Evolutionary conservation across 345 rosid genomes (phyloP), one percentile per base, ranked within the genome.

Genomic region (Salix viminalis): DNA sequence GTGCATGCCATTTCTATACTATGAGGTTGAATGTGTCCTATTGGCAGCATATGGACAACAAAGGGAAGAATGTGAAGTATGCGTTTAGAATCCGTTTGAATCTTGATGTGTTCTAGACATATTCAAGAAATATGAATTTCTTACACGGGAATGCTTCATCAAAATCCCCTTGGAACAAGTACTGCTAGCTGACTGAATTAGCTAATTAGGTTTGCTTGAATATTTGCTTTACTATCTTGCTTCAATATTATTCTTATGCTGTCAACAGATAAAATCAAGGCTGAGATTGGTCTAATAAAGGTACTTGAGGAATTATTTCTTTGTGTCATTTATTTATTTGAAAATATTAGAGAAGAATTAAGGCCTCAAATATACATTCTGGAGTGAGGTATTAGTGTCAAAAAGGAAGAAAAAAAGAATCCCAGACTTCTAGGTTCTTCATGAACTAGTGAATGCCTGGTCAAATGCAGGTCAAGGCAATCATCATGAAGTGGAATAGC

Each of bases 401-500:
- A 41, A 30, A 28, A 8, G 42, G 32, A 28, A 28, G 54, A 24
- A 67, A 36, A 23, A 56, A 26, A 37, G 11, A 54, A 70, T 34
- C 18, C 13, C 11, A 26, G 62, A 54, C 66, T 32, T 37, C 41
- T 48, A 69, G 76, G 54, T 30, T 60, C n/a, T 16, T 48, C 4
- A 8, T 67, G 48, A 52, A 52, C 52, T 44, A 30, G 46, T 16
- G 37, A 37, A 23, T 42, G 32, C 34, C n/a, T 23, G 41, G 54
- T 50, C 24, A 21, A 24, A 5, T 30, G 37, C 2, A n/a, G 64
- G 14, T 10, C 23, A 64, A 72, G 69, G 44, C 56, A 68, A 79
- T 67, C 71, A 72, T 83, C 77, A 77, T 28, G 83, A 82, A 42
- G 83, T 82, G 21, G 72, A 81, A 66, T 82, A 82, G 41, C 83